These are phyloP conservation scores for Lathyrus aphaca DNA, from an alignment of 306 rosid species.

Conservation along the genomic window DNA sequence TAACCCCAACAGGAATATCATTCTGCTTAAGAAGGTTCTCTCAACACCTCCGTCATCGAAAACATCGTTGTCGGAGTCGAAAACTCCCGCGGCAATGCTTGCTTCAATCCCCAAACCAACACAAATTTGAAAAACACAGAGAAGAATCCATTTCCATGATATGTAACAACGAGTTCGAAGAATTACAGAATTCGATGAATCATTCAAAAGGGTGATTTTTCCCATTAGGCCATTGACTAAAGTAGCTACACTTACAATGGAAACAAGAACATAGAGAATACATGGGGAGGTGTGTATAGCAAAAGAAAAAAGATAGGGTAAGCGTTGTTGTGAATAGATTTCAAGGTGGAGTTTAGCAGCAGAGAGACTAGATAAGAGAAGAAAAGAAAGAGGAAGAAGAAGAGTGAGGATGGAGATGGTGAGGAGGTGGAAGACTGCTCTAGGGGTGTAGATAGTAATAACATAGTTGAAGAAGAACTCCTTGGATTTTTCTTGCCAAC, in stretches of 20 bases:
- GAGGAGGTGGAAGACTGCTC: constrained; percentile 55
- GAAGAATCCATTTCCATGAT: constrained; percentile 84
- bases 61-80: constrained; percentile 24
- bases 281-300: constrained; percentile 48
- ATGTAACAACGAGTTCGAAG: constrained; percentile 44
- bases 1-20: constrained; percentile 72
- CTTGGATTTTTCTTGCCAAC: constrained; percentile 39
- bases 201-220: constrained; percentile 42
- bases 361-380: constrained; percentile 67
- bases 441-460: constrained; percentile 18
- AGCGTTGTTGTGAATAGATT: constrained; percentile 1
- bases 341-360: constrained; percentile 48
- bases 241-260: constrained; percentile 50
- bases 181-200: constrained; percentile 15
- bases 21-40: constrained; percentile 53
- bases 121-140: constrained; percentile 67
- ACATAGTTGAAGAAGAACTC: constrained; percentile 40
- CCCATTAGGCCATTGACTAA: constrained; percentile 59
- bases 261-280: constrained; percentile 60
- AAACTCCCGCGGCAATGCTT: constrained; percentile 48
- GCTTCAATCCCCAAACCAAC: constrained; percentile 73
- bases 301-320: constrained; percentile 41
- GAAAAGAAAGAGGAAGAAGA: constrained; percentile 78
- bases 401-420: constrained; percentile 67
- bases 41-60: constrained; percentile 15